These are phyloP conservation scores for Aspergillus japonicus DNA, from an alignment of 2,329 filamentous ascomycete species.

Conservation along the genomic window DNA sequence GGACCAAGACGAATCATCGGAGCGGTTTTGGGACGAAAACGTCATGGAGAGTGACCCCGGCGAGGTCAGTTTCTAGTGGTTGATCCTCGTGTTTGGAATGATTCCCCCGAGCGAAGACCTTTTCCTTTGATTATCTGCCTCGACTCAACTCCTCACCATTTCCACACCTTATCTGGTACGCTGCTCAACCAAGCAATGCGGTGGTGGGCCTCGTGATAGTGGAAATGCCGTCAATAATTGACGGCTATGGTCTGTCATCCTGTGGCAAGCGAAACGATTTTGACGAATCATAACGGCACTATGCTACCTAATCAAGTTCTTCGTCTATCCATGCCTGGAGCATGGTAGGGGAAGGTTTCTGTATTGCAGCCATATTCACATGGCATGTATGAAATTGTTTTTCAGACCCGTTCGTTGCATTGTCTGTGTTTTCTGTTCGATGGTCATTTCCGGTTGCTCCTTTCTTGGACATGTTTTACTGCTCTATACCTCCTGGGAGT, in stretches of 20 bases:
- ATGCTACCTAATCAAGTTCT: slow-evolving; percentile 10
- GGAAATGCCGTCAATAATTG: neutral
- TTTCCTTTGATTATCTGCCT: neutral
- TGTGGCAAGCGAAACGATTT: slow-evolving; percentile 20
- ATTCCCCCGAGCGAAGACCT: neutral
- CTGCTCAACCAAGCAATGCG: neutral
- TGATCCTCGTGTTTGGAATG: neutral
- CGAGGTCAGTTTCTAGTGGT: slow-evolving; percentile 43
- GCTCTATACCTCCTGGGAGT: slow-evolving; percentile 33
- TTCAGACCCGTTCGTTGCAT: slow-evolving; percentile 14
- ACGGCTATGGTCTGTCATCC: slow-evolving; percentile 10
- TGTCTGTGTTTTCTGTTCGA: slow-evolving; percentile 4
- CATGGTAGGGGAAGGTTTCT: slow-evolving; percentile 16
- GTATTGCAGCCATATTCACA: slow-evolving; percentile 14
- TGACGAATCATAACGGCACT: slow-evolving; percentile 23
- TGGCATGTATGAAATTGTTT: slow-evolving; percentile 24
- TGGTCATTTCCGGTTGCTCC: slow-evolving; percentile 17
- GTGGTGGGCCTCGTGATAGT: slow-evolving; percentile 16
- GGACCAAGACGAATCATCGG: slow-evolving; percentile 29
- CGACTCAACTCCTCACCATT: neutral
- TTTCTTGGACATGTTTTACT: slow-evolving; percentile 36
- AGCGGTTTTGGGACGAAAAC: slow-evolving; percentile 43
- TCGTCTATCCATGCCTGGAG: slow-evolving; percentile 22
- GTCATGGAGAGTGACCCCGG: slow-evolving; percentile 45
- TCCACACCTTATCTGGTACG: neutral